Evolutionary conservation across 1,284 basidiomycete genomes (phyloP).

Genomic region (Trichosporon faecale): DNA sequence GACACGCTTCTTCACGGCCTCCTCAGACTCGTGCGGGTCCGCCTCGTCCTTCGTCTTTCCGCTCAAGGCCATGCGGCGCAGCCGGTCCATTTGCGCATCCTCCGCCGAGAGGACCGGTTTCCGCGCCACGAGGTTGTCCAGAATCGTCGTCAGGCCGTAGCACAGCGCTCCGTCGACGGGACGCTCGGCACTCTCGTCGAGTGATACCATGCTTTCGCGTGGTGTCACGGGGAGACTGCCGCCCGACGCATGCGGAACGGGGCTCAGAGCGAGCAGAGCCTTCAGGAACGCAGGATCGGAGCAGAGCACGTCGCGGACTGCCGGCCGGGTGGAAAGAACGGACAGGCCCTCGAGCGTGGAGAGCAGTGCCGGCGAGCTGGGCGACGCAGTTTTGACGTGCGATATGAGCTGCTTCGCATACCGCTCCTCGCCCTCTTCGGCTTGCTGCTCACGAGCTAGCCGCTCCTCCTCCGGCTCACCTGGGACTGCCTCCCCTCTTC

Average conservation of each 20-base stretch:
- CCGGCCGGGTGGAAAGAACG: slow-evolving; percentile 67
- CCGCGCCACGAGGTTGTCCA: slow-evolving; percentile 69
- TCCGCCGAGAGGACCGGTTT: slow-evolving; percentile 69
- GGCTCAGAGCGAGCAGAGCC: slow-evolving; percentile 58
- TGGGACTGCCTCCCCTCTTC: slow-evolving; percentile 57
- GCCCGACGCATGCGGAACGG: slow-evolving; percentile 29
- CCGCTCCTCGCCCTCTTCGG: slow-evolving; percentile 52
- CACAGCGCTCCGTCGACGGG: slow-evolving; percentile 55
- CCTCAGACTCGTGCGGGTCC: slow-evolving; percentile 57
- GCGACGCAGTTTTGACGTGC: slow-evolving; percentile 51
- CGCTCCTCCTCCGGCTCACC: slow-evolving; percentile 54
- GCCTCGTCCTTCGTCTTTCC: slow-evolving; percentile 55
- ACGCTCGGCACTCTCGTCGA: slow-evolving; percentile 25
- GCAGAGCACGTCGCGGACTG: slow-evolving; percentile 65
- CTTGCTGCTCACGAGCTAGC: slow-evolving; percentile 23
- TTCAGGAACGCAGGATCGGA: slow-evolving; percentile 60
- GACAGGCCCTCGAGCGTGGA: slow-evolving; percentile 79
- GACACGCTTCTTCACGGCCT: slow-evolving; percentile 62
- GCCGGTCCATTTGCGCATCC: slow-evolving; percentile 71
- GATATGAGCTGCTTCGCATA: slow-evolving; percentile 61
- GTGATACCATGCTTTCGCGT: slow-evolving; percentile 32
- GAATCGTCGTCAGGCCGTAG: slow-evolving; percentile 72
- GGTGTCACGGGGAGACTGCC: slow-evolving; percentile 59
- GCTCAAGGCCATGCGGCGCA: slow-evolving; percentile 62
- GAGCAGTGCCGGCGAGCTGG: slow-evolving; percentile 31